A percentile compares a stretch with the other conserved stretches of the same genome.
These are phyloP conservation scores for Phascolomyces articulosus DNA, from an alignment of 371 early-diverging fungal genomes.

Conservation along the genomic window DNA sequence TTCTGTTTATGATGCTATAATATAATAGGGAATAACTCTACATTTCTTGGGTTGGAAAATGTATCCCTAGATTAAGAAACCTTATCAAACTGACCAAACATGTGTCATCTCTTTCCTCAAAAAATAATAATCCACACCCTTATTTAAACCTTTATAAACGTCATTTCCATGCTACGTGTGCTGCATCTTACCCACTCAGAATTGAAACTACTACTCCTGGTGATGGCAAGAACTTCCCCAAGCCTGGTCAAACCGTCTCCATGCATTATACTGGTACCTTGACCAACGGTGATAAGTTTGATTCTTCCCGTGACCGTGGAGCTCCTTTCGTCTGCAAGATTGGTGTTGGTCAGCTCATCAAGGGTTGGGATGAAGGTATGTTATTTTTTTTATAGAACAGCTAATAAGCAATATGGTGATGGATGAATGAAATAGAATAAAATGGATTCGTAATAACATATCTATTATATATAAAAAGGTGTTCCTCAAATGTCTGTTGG, in stretches of 20 bases:
- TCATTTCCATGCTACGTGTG: no score
- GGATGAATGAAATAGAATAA: no score
- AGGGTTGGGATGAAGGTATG: conserved; percentile 76
- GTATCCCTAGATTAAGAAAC: no score
- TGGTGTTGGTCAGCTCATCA: conserved; percentile 94
- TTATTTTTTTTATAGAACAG: neutral
- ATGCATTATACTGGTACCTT: conserved; percentile 82
- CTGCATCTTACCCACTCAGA: no score
- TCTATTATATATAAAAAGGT: conserved; percentile 5
- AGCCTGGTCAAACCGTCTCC: conserved; percentile 69
- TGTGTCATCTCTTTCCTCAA: no score
- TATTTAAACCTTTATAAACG: no score
- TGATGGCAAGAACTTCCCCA: conserved; percentile 85
- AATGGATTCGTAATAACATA: neutral
- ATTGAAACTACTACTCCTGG: conserved; percentile 62
- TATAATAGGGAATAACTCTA: no score
- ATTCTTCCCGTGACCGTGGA: conserved; percentile 84
- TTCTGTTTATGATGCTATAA: no score
- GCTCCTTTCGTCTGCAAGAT: conserved; percentile 80
- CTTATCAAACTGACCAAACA: no score
- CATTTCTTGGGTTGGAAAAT: no score
- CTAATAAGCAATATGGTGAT: no score
- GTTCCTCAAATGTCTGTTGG: conserved; percentile 87
- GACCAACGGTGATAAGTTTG: conserved; percentile 79
- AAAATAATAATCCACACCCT: no score